Base-by-base conservation (phyloP, 805 yeast species). In the Suhomyces sp. region DNA sequence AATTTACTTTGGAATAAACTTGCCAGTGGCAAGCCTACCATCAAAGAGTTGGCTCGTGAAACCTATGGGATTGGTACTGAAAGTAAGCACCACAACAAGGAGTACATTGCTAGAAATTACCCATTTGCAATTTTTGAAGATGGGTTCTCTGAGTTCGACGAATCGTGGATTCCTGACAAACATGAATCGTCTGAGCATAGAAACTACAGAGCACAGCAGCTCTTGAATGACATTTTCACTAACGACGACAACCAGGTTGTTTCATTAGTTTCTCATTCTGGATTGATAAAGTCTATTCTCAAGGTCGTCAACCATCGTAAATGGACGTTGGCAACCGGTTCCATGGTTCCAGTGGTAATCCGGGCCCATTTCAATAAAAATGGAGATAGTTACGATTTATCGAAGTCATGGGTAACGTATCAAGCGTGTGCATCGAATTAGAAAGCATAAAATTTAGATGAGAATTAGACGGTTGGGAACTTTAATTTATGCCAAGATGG, bases 31-130 rank as follows among this genome's bases (percentile, higher is more conserved):
- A 18, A 19, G 4, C 61, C 64, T 1, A 24, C 43, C 6, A 53
- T 60, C 14, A 58, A 53, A 33, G 66, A 60, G 34, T 24, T 33
- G 24, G 53, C 57, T 1, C 39, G 68, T 28, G 68, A 61, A 37
- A 54, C 59, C 4, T 61, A 58, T 36, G 68, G 68, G 2, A 50
- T 60, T 13, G 55, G 57, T 3, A 56, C 65, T 2, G 49, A 47
- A 15, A 56, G 63, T 31, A 41, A 53, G 39, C 46, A 65, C 27
- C 65, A 60, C 36, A 23, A 40, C 25, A 44, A 46, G 22, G 24
- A 42, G 4, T 58, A 50, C 25, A 52, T 61, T 19, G 28, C 33
- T 5, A 28, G 38, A 7, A 20, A 43, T 24, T 58, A 33, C 32
- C 50, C 55, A n/a, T 44, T 37, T 31, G 50, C 49, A 5, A 19